phyloP scores from a whole-genome alignment of 345 rosid species.

The Fremontodendron californicum region DNA sequence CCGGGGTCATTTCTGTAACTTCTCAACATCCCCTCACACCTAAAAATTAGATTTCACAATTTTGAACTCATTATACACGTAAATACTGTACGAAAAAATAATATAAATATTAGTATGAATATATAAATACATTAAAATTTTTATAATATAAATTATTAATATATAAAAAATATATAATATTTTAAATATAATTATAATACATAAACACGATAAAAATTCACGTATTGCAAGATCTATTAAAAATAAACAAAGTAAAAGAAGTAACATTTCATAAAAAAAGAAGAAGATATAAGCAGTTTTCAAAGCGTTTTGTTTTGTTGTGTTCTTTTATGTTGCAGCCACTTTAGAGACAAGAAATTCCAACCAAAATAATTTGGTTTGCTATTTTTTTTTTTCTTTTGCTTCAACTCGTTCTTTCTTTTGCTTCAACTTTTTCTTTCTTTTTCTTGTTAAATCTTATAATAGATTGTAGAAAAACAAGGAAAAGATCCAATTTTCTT shows the following conservation, averaged over 20 bases:
- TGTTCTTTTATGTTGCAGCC: slow-evolving; percentile 24
- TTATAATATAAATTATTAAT: no score
- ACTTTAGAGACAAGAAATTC: slow-evolving; percentile 30
- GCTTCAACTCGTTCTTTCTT: neutral
- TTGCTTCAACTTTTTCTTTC: neutral
- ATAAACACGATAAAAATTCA: no score
- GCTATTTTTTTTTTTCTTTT: neutral
- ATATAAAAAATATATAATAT: no score
- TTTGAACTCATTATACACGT: no score
- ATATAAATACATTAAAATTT: no score
- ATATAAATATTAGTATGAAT: no score
- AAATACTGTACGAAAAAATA: no score
- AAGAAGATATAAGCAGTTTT: neutral
- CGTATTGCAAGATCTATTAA: no score
- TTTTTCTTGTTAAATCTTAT: neutral
- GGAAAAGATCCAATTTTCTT: neutral
- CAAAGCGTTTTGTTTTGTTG: neutral
- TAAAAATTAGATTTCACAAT: no score
- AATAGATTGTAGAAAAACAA: neutral
- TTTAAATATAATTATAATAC: no score
- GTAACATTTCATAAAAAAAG: neutral
- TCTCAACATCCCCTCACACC: neutral
- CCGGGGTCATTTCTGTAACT: slow-evolving; percentile 30
- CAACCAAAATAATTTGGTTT: slow-evolving; percentile 31
- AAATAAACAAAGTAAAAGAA: neutral